Conservation (phyloP, 164 flowering plant genomes). For the Vitis labrusca region DNA sequence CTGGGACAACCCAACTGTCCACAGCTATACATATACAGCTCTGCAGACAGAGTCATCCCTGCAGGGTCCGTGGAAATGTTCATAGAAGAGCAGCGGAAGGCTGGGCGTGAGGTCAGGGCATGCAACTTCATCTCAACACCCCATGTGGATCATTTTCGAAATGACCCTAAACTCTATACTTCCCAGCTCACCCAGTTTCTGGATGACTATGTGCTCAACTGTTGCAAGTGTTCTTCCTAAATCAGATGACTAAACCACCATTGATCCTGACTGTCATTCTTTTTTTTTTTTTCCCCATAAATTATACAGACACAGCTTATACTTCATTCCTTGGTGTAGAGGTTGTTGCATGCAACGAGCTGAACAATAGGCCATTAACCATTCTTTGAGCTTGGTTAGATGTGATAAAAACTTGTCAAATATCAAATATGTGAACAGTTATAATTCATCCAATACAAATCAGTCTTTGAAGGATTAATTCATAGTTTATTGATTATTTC, state of each 20-base stretch:
- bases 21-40: slow-evolving; percentile 20
- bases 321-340: too few species aligned
- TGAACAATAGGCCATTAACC: too few species aligned
- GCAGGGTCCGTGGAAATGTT: slow-evolving; percentile 78
- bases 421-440: too few species aligned
- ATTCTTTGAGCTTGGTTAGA: too few species aligned
- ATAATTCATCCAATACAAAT: too few species aligned
- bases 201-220: slow-evolving; percentile 68
- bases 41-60: slow-evolving; percentile 61
- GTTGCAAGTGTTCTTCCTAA: slow-evolving; percentile 39
- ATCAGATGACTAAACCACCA: background rate
- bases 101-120: slow-evolving; percentile 83
- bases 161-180: slow-evolving; percentile 71
- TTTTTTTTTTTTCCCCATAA: background rate
- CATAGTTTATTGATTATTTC: too few species aligned
- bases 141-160: slow-evolving; percentile 95
- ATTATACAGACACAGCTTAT: too few species aligned
- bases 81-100: slow-evolving; percentile 67
- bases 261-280: slow-evolving; percentile 4
- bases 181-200: slow-evolving; percentile 77
- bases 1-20: slow-evolving; percentile 80
- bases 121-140: slow-evolving; percentile 89
- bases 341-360: too few species aligned
- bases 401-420: too few species aligned
- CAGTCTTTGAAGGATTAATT: too few species aligned